Percentiles rank a stretch among this genome's conserved stretches.
Evolutionary conservation across 768 basidiomycete species (phyloP).

Genomic region (Mycena chlorophos): DNA sequence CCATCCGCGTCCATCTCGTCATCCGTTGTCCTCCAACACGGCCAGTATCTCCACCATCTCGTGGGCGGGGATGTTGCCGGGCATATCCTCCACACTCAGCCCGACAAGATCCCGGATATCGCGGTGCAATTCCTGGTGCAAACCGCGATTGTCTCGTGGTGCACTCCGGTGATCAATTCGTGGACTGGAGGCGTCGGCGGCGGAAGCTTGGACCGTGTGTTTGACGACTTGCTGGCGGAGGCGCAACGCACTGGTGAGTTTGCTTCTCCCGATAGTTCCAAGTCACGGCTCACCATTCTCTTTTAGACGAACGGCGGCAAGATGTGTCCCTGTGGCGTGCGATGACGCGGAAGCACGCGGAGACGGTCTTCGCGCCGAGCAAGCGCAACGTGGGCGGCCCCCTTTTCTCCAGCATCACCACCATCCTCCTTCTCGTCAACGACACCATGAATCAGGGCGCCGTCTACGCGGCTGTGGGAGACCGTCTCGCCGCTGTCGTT

Average conservation of each 20-base stretch:
- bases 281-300: background rate
- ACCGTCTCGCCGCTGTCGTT: background rate
- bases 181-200: background rate
- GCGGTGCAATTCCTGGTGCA: background rate
- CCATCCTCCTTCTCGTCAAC: background rate
- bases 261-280: background rate
- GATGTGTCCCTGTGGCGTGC: background rate
- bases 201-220: background rate
- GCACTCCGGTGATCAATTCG: background rate
- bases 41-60: background rate
- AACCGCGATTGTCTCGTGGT: background rate
- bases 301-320: background rate
- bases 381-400: background rate
- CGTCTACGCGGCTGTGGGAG: constrained; percentile 1
- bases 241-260: background rate
- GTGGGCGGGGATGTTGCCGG: background rate
- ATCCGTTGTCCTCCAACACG: background rate
- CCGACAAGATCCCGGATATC: background rate
- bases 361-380: background rate
- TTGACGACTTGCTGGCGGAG: background rate
- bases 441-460: background rate
- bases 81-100: background rate
- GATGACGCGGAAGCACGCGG: background rate
- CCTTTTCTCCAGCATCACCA: background rate
- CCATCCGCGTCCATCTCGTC: background rate